Base-by-base conservation (phyloP, 2,329 filamentous ascomycete genomes). In the Septoria petroselini region DNA sequence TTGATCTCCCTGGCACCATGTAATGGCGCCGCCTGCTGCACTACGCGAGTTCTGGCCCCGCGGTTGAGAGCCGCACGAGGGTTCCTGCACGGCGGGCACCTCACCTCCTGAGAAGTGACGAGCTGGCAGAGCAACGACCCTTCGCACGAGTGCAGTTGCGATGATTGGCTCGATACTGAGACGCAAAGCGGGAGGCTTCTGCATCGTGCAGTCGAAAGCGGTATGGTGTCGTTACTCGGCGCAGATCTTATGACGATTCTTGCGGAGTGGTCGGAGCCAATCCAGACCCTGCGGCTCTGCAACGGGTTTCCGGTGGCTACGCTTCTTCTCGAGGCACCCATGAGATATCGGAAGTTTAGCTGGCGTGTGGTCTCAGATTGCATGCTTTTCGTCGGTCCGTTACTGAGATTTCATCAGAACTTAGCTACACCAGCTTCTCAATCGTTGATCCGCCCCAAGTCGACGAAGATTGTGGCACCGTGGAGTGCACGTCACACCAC, bases 1-100 rank as follows among this genome's bases (percentile, higher is more conserved):
- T 46, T 44, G 40, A 53, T 33, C 40, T 48, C 41, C 55, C 19
- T 25, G 41, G 41, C 33, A 50, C 48, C 48, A 55, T 57, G 54
- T 41, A n/a, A 39, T 38, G 33, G 34, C 35, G 39, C 48, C 37
- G 34, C 27, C 23, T 37, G 30, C 45, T n/a, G n/a, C 30, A 14
- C 15, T 38, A 46, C 45, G 49, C 39, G 46, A 49, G 12, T 17
- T 29, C 27, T 29, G n/a, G 34, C 34, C 17, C 27, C 12, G 8
- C 40, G 43, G 43, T 33, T 47, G 43, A 47, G 43, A 34, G 33
- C 33, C 43, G 38, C 15, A 35, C 8, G 17, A 21, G 12, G 17
- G 35, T 19, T 38, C 34, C 33, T 38, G 29, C 33, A n/a, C 35
- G 43, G 34, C 15, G 25, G 43, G 34, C 15, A 39, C 33, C n/a